These are phyloP conservation scores for Lomentospora prolificans DNA, from an alignment of 2,329 filamentous ascomycete genomes.

Conservation along the genomic window DNA sequence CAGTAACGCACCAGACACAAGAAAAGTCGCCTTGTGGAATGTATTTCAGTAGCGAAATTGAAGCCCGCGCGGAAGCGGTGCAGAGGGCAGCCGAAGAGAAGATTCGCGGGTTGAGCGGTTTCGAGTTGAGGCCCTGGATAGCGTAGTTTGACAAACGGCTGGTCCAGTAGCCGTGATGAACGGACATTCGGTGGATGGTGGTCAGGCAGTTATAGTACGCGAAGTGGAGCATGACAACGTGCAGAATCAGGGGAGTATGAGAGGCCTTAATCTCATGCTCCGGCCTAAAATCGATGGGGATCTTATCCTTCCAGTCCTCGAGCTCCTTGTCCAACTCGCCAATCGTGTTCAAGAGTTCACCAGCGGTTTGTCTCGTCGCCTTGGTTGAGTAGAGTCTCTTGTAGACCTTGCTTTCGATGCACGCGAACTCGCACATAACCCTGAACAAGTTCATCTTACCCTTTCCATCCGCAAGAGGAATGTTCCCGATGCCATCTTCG, in stretches of 20 bases:
- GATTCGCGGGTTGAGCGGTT: conserved; percentile 83
- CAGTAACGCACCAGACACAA: conserved; percentile 74
- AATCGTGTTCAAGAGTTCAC: conserved; percentile 88
- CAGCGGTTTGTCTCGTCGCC: conserved; percentile 83
- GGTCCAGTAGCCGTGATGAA: conserved; percentile 97
- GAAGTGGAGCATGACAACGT: conserved; percentile 90
- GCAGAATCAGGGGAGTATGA: conserved; percentile 86
- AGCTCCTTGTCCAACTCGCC: conserved; percentile 83
- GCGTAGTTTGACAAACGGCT: conserved; percentile 90
- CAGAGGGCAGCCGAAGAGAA: conserved; percentile 91
- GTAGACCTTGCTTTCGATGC: conserved; percentile 91
- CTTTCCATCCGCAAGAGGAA: conserved; percentile 78
- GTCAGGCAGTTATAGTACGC: conserved; percentile 97
- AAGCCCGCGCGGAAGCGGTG: conserved; percentile 83
- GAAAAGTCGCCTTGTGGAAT: conserved; percentile 91
- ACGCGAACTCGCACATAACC: conserved; percentile 81
- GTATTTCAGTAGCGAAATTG: conserved; percentile 89
- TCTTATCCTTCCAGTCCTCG: conserved; percentile 93
- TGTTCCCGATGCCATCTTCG: conserved; percentile 86
- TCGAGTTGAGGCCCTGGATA: conserved; percentile 84
- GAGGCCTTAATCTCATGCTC: conserved; percentile 92
- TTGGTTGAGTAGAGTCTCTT: conserved; percentile 86
- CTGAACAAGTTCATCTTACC: conserved; percentile 93
- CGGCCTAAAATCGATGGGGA: conserved; percentile 91
- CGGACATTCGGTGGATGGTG: conserved; percentile 96